These are phyloP conservation scores for Corinectria fuckeliana DNA, from an alignment of 2,329 filamentous ascomycete species.

Conservation along the genomic window DNA sequence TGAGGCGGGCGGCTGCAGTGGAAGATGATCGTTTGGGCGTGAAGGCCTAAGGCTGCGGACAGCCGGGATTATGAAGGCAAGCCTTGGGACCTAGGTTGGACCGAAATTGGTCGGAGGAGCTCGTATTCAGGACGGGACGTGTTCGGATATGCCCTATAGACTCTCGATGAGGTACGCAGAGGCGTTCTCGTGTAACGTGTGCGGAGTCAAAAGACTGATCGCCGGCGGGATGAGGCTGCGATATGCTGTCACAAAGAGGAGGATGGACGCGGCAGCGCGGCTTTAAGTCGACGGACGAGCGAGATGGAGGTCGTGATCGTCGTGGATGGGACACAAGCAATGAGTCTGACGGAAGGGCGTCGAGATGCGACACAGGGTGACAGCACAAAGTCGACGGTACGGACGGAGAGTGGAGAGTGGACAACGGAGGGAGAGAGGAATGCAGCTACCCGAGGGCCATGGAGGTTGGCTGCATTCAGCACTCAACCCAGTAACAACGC, in stretches of 20 bases:
- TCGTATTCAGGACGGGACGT: conserved; percentile 42
- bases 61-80: conserved; percentile 36
- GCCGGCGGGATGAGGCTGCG: conserved; percentile 27
- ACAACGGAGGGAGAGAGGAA: conserved; percentile 22
- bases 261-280: conserved; percentile 13
- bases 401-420: conserved; percentile 7
- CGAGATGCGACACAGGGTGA: conserved; percentile 20
- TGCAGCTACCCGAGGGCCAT: conserved; percentile 40
- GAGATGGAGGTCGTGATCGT: conserved; percentile 23
- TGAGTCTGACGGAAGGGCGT: conserved; percentile 11
- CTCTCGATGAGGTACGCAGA: conserved; percentile 33
- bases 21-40: conserved; percentile 32
- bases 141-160: conserved; percentile 36
- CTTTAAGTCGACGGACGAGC: conserved; percentile 26
- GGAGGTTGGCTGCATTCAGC: conserved; percentile 32
- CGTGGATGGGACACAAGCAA: conserved; percentile 12
- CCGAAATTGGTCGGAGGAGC: conserved; percentile 37
- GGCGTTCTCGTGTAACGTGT: conserved; percentile 35
- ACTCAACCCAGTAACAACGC: conserved; percentile 30
- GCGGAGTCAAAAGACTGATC: conserved; percentile 32
- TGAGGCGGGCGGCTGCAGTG: conserved; percentile 25
- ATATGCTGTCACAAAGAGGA: conserved; percentile 28
- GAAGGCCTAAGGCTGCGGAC: conserved; percentile 32
- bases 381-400: conserved; percentile 18
- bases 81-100: conserved; percentile 28